These are phyloP conservation scores for Bipolaris victoriae DNA, from an alignment of 2,329 filamentous ascomycete species.

Conservation along the genomic window DNA sequence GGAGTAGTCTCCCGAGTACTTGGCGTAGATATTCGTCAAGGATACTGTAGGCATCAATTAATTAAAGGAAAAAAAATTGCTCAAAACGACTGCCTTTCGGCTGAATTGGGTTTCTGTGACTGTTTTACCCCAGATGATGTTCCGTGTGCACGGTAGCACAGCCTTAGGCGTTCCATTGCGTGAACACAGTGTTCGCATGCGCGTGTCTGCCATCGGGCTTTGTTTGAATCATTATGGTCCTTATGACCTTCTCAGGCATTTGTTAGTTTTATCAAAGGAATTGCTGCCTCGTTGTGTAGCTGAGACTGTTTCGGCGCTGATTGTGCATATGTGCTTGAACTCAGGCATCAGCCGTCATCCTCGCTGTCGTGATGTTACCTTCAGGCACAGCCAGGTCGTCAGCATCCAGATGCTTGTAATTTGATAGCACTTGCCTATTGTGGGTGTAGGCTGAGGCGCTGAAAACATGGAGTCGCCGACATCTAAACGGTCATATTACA, in stretches of 20 bases:
- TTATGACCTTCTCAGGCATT: not conserved
- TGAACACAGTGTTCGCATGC: not conserved
- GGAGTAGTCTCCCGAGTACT: no score
- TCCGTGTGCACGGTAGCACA: no score
- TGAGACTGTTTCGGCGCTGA: not conserved
- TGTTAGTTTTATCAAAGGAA: not conserved
- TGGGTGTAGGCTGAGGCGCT: not conserved
- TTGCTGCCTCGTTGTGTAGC: not conserved
- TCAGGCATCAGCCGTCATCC: conserved; percentile 4
- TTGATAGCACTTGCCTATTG: not conserved
- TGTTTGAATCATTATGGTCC: not conserved
- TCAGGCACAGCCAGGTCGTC: conserved; percentile 1
- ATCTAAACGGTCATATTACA: not conserved
- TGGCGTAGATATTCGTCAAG: no score
- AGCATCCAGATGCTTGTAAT: not conserved
- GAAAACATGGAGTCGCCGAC: not conserved
- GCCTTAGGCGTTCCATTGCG: not conserved
- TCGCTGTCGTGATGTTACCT: not conserved
- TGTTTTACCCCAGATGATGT: no score
- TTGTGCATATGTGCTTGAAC: not conserved
- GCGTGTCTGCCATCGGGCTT: not conserved
- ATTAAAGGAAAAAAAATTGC: no score
- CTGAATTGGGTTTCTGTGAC: no score
- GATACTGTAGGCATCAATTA: no score
- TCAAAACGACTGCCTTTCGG: no score